Evolutionary conservation across 768 basidiomycete species (phyloP).

Genomic region (Mycena galericulata): DNA sequence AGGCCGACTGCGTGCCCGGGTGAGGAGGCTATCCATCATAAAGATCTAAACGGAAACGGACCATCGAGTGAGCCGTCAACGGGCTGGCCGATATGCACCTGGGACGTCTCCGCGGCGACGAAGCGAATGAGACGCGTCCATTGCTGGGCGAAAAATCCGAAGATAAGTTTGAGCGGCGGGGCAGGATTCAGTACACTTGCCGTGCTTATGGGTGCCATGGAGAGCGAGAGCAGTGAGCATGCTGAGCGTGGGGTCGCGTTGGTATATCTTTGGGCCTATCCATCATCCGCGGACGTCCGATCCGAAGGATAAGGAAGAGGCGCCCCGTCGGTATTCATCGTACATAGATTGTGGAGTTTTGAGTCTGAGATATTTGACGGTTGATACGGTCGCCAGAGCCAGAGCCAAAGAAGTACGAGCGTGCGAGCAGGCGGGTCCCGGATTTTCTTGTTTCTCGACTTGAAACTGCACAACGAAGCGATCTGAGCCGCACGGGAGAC

Average conservation of each 20-base stretch:
- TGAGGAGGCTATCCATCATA: not conserved
- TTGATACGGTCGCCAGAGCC: no score
- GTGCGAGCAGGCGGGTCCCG: no score
- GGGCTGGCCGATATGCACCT: constrained; percentile 84
- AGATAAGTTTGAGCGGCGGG: not conserved
- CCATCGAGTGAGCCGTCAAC: constrained; percentile 76
- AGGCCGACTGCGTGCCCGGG: constrained; percentile 65
- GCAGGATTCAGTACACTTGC: constrained; percentile 13
- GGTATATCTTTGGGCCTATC: not conserved
- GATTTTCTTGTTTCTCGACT: no score
- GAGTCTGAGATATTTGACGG: no score
- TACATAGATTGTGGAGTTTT: no score
- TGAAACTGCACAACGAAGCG: no score
- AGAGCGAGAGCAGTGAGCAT: not conserved
- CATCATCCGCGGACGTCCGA: constrained; percentile 6
- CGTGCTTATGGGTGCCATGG: constrained; percentile 38
- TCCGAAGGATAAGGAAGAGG: not conserved
- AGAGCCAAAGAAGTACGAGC: no score
- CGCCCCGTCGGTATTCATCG: no score
- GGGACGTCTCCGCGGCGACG: constrained; percentile 66
- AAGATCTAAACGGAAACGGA: constrained; percentile 38
- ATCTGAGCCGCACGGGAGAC: no score
- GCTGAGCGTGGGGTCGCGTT: not conserved
- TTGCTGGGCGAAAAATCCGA: not conserved
- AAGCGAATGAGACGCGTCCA: not conserved